These are phyloP conservation scores for Collybia sp. DNA, from an alignment of 768 basidiomycete genomes.

Conservation along the genomic window DNA sequence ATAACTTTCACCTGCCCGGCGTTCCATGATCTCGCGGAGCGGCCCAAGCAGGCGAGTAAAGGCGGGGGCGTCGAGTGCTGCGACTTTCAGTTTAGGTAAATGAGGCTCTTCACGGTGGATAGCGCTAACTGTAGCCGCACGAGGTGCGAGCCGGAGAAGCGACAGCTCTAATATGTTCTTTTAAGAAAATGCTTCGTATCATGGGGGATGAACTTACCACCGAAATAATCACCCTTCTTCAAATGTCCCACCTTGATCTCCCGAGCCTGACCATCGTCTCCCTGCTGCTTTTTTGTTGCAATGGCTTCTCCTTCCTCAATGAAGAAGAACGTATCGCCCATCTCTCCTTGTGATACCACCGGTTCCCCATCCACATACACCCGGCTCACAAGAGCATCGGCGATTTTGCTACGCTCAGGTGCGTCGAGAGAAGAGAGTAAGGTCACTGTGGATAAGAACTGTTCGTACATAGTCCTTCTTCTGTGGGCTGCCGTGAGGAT, in stretches of 20 bases:
- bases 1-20: slow-evolving; percentile 78
- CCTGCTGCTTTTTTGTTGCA: slow-evolving; percentile 71
- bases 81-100: slow-evolving; percentile 78
- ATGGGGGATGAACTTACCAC: slow-evolving; percentile 53
- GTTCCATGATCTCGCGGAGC: slow-evolving; percentile 88
- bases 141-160: slow-evolving; percentile 80
- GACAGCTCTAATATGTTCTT: slow-evolving; percentile 66
- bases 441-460: slow-evolving; percentile 88
- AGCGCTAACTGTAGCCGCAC: slow-evolving; percentile 96
- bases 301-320: slow-evolving; percentile 91
- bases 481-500: slow-evolving; percentile 90
- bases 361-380: slow-evolving; percentile 80
- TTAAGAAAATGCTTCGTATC: neutral
- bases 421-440: slow-evolving; percentile 83
- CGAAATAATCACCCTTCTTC: slow-evolving; percentile 95
- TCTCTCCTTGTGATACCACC: slow-evolving; percentile 90
- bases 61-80: slow-evolving; percentile 87
- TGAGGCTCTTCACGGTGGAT: slow-evolving; percentile 42
- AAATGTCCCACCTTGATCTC: slow-evolving; percentile 73
- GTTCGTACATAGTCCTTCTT: slow-evolving; percentile 93
- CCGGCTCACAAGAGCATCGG: slow-evolving; percentile 86
- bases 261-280: slow-evolving; percentile 50
- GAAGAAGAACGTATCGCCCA: slow-evolving; percentile 97
- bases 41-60: slow-evolving; percentile 94
- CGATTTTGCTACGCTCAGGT: slow-evolving; percentile 93